phyloP scores from a whole-genome alignment of 768 basidiomycete genomes.

The Rhodotorula toruloides region DNA sequence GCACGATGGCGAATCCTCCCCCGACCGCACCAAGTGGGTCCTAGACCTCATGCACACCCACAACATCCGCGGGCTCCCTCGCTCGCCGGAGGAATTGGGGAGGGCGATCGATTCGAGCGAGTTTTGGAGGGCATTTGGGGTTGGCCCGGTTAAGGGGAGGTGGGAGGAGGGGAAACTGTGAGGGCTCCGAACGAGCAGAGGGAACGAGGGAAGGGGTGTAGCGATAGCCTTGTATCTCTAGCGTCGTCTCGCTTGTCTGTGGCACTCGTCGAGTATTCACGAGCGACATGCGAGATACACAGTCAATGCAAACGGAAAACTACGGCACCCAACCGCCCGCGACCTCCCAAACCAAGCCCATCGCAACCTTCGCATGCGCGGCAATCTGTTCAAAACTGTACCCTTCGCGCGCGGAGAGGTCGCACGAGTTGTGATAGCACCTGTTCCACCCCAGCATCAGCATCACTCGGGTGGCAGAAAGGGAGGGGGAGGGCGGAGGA shows the following conservation, averaged over 20 bases:
- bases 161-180: conserved; percentile 20
- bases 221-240: no score
- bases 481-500: neutral
- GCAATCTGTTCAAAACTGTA: conserved; percentile 42
- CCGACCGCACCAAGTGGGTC: conserved; percentile 56
- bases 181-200: no score
- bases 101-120: conserved; percentile 59
- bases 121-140: conserved; percentile 52
- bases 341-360: conserved; percentile 37
- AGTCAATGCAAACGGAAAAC: no score
- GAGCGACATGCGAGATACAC: no score
- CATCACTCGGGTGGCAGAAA: neutral
- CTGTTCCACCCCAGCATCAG: neutral
- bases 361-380: conserved; percentile 41
- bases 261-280: no score
- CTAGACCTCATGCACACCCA: conserved; percentile 58
- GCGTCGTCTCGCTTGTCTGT: no score
- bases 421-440: conserved; percentile 43
- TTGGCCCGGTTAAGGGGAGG: conserved; percentile 36
- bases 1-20: neutral
- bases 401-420: conserved; percentile 25
- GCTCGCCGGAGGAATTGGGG: conserved; percentile 53
- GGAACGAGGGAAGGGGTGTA: no score
- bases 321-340: conserved; percentile 6
- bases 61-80: conserved; percentile 55